These are phyloP conservation scores for Moniliophthora roreri DNA, from an alignment of 1,284 basidiomycete genomes.

Conservation along the genomic window DNA sequence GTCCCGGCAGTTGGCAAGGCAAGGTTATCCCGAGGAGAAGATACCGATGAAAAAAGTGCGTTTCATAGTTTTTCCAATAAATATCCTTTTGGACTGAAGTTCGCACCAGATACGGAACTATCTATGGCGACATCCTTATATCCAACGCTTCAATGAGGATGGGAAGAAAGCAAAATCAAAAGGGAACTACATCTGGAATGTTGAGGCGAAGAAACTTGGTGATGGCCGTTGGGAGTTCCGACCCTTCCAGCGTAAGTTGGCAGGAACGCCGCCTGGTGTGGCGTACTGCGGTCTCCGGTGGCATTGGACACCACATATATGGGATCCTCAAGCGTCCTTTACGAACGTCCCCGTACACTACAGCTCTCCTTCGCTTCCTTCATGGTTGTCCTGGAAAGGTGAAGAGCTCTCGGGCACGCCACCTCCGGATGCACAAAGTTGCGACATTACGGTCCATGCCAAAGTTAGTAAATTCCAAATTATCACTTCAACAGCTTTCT, in stretches of 20 bases:
- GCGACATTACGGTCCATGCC: conserved; percentile 70
- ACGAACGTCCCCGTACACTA: conserved; percentile 80
- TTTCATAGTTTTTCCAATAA: conserved; percentile 21
- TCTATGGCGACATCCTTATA: conserved; percentile 91
- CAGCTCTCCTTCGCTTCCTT: conserved; percentile 76
- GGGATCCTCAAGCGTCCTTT: conserved; percentile 93
- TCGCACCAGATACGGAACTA: conserved; percentile 88
- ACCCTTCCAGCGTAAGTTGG: conserved; percentile 86
- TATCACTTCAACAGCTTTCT: conserved; percentile 12
- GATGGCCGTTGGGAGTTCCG: conserved; percentile 90
- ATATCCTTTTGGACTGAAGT: conserved; percentile 20
- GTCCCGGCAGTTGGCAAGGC: conserved; percentile 62
- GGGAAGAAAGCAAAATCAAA: conserved; percentile 99
- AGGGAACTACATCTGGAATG: conserved; percentile 99
- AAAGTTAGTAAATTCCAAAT: conserved; percentile 44
- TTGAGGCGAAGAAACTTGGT: conserved; percentile 85
- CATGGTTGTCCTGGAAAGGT: conserved; percentile 89
- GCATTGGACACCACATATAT: conserved; percentile 93
- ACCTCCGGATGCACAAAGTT: conserved; percentile 67
- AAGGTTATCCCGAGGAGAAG: conserved; percentile 83
- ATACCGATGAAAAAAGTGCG: conserved; percentile 85
- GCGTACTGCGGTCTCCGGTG: conserved; percentile 86
- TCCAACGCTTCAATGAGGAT: conserved; percentile 98
- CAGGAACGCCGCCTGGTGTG: conserved; percentile 77
- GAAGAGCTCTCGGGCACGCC: conserved; percentile 75